A percentile compares a stretch with the other conserved stretches of the same genome.
These are phyloP conservation scores for Alternaria arborescens DNA, from an alignment of 2,329 filamentous ascomycete species.

Conservation along the genomic window DNA sequence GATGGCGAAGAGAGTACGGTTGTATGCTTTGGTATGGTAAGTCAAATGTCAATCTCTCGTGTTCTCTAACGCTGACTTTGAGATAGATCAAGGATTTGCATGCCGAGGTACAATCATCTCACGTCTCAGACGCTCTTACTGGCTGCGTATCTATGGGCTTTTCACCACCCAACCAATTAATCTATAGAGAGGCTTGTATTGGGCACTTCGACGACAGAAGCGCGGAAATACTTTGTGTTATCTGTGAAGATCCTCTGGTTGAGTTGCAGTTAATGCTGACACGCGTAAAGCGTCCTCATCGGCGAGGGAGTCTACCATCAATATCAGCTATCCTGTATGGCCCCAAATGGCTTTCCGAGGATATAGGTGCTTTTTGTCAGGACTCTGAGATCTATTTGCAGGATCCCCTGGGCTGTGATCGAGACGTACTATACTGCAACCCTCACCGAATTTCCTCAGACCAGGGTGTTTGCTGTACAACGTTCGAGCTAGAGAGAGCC, in stretches of 20 bases:
- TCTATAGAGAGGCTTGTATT: fast-evolving
- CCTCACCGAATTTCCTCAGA: slow-evolving; percentile 17
- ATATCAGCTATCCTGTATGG: slow-evolving; percentile 2
- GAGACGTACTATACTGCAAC: slow-evolving; percentile 23
- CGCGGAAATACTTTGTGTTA: not conserved
- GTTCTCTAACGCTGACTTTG: not conserved
- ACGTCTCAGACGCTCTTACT: not conserved
- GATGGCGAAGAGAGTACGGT: not conserved
- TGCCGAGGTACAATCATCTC: not conserved
- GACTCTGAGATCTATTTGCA: slow-evolving; percentile 15
- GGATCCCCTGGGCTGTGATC: slow-evolving; percentile 21
- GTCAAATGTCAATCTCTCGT: not conserved
- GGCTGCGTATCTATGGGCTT: not conserved
- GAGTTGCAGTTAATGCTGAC: not conserved
- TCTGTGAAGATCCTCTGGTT: not conserved
- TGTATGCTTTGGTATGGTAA: not conserved
- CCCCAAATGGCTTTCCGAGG: not conserved
- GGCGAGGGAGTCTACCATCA: fast-evolving
- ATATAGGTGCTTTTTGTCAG: not conserved
- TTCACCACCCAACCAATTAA: not conserved
- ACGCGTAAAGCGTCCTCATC: not conserved
- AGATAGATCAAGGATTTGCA: not conserved
- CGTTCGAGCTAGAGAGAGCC: not conserved
- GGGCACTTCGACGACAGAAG: not conserved
- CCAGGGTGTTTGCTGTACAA: not conserved